A percentile compares a stretch with the other conserved stretches of the same genome.
These are phyloP conservation scores for Ophiostoma perfectum DNA, from an alignment of 2,329 filamentous ascomycete genomes.

Conservation along the genomic window DNA sequence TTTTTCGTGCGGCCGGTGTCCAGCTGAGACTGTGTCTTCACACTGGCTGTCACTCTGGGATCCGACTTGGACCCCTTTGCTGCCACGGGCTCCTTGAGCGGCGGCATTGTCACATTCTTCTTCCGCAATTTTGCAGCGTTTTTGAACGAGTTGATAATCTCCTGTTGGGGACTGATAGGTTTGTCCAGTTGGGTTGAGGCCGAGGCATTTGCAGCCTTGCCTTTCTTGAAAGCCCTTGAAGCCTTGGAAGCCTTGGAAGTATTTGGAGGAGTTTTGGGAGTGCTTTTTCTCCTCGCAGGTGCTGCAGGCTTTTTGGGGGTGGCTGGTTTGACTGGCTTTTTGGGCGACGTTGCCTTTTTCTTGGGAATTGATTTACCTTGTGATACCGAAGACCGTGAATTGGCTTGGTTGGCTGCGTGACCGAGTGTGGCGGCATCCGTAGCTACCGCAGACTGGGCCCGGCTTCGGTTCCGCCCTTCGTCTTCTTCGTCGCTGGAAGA, in stretches of 20 bases:
- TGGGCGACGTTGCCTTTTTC: background rate
- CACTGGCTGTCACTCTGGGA: background rate
- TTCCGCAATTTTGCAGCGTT: background rate
- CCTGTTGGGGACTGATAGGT: background rate
- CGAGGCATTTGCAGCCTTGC: no score
- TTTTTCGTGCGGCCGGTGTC: background rate
- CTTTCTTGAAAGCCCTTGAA: no score
- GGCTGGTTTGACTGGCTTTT: background rate
- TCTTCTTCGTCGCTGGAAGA: conserved; percentile 24
- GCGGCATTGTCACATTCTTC: background rate
- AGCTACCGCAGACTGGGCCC: conserved; percentile 4
- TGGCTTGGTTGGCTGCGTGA: background rate
- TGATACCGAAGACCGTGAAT: background rate
- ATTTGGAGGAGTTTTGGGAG: background rate
- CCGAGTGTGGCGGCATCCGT: conserved; percentile 6
- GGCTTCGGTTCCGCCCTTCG: conserved; percentile 19
- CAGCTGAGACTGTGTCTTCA: background rate
- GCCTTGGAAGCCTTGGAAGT: background rate
- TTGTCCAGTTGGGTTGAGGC: background rate
- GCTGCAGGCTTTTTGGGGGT: conserved; percentile 10
- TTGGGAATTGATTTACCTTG: conserved; percentile 28
- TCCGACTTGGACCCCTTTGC: background rate
- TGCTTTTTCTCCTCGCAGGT: background rate
- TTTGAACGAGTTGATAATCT: background rate
- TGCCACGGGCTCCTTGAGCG: conserved; percentile 2